Percentiles rank a stretch among this genome's conserved stretches.
phyloP scores from a whole-genome alignment of 2,329 filamentous ascomycete genomes.

The Bipolaris bicolor region DNA sequence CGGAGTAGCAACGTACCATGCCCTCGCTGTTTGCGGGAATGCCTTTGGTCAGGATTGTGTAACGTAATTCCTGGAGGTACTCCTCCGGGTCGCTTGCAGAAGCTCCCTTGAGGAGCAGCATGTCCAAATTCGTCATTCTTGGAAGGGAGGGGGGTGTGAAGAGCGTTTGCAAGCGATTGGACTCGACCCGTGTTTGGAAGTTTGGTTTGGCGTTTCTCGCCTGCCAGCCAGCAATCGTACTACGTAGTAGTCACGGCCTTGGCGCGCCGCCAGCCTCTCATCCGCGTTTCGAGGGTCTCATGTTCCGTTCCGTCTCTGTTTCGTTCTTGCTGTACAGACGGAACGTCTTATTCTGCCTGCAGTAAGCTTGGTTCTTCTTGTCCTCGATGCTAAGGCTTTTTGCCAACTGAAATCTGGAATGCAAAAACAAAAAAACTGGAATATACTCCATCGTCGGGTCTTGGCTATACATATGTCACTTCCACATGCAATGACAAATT shows the following conservation, averaged over 20 bases:
- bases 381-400: background rate
- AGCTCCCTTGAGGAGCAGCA: conserved; percentile 80
- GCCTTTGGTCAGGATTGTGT: conserved; percentile 76
- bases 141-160: conserved; percentile 7
- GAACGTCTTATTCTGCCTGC: background rate
- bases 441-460: background rate
- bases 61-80: conserved; percentile 72
- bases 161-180: conserved; percentile 12
- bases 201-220: conserved; percentile 8
- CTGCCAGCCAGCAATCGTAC: background rate
- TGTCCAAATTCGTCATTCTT: conserved; percentile 64
- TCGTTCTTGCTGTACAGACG: background rate
- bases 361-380: background rate
- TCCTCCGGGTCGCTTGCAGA: conserved; percentile 70
- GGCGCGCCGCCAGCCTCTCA: background rate
- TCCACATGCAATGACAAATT: background rate
- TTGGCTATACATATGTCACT: background rate
- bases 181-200: conserved; percentile 7
- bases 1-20: conserved; percentile 64
- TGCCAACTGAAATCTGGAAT: background rate
- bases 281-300: background rate
- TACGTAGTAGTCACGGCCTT: conserved; percentile 8
- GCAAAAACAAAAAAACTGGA: background rate
- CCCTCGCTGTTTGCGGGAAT: conserved; percentile 79
- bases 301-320: background rate